A percentile compares a stretch with the other conserved stretches of the same genome.
Conservation (phyloP, 257 asterid species). For the Solanum tacnaense region DNA sequence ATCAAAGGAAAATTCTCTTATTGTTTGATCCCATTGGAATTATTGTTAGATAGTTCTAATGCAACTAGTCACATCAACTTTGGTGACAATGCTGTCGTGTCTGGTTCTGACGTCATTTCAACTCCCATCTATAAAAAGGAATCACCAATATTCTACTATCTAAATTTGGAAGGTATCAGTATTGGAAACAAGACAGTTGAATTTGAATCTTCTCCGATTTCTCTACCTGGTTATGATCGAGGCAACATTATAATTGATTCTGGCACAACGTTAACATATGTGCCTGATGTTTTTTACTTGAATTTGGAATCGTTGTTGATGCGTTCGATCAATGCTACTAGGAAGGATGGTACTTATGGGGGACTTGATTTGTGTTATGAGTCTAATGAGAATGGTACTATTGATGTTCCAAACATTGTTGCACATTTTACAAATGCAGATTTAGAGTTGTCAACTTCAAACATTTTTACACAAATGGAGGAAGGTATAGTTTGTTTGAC, state of each 20-base stretch:
- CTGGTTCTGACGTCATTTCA: neutral
- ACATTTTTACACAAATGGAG: no score
- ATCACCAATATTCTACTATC: neutral
- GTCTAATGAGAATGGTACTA: no score
- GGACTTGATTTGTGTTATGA: no score
- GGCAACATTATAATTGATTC: constrained; percentile 41
- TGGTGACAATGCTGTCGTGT: neutral
- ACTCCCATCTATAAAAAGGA: neutral
- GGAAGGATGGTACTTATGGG: neutral
- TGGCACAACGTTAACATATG: constrained; percentile 19
- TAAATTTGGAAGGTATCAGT: neutral
- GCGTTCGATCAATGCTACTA: neutral
- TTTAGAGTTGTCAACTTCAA: no score
- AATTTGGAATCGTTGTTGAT: neutral
- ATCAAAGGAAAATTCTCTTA: constrained; percentile 8
- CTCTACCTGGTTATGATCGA: neutral
- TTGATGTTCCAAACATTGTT: no score
- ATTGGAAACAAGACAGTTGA: neutral
- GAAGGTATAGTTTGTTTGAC: no score
- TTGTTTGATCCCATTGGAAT: neutral
- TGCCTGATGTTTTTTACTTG: neutral
- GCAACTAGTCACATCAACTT: neutral
- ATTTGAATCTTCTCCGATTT: neutral
- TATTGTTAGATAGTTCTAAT: neutral
- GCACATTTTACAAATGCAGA: no score